Conservation (phyloP, 1,284 basidiomycete species). For the Cutaneotrichosporon dermatis region DNA sequence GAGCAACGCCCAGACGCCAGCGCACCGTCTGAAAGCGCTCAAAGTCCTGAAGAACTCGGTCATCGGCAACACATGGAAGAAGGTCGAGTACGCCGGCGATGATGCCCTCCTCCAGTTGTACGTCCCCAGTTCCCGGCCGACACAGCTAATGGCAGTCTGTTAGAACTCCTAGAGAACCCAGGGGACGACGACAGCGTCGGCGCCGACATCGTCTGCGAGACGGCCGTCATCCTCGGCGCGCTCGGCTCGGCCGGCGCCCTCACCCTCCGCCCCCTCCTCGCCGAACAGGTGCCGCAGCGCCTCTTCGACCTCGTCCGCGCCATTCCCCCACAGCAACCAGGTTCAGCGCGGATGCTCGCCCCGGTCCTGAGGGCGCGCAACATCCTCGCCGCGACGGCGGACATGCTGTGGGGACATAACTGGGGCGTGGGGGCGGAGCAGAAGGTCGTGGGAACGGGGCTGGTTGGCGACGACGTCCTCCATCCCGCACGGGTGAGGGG, state of each 20-base stretch:
- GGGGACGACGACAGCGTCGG: slow-evolving; percentile 2
- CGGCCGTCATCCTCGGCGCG: slow-evolving; percentile 47
- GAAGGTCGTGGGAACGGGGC: slow-evolving; percentile 39
- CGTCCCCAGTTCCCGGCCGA: slow-evolving; percentile 19
- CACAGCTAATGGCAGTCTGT: slow-evolving; percentile 15
- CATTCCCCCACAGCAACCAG: slow-evolving; percentile 9
- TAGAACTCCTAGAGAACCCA: slow-evolving; percentile 19
- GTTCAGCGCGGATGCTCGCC: slow-evolving; percentile 22
- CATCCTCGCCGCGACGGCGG: slow-evolving; percentile 39
- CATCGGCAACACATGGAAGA: slow-evolving; percentile 48
- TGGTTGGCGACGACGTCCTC: slow-evolving; percentile 29
- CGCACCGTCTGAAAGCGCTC: slow-evolving; percentile 29
- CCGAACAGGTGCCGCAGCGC: slow-evolving; percentile 22
- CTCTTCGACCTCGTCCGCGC: slow-evolving; percentile 28
- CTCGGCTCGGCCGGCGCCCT: slow-evolving; percentile 41
- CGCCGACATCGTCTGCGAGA: slow-evolving; percentile 37
- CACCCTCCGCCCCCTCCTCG: slow-evolving; percentile 35
- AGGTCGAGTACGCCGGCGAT: slow-evolving; percentile 44
- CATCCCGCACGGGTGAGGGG: slow-evolving; percentile 13
- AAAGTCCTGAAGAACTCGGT: slow-evolving; percentile 48
- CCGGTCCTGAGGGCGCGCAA: slow-evolving; percentile 39
- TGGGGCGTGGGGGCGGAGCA: slow-evolving; percentile 44
- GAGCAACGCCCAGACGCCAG: slow-evolving; percentile 1
- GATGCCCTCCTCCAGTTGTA: slow-evolving; percentile 33
- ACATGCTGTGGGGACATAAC: slow-evolving; percentile 44